A percentile compares a stretch with the other conserved stretches of the same genome.
Conservation (phyloP, 2,329 filamentous ascomycete genomes). For the Coniella vitis region DNA sequence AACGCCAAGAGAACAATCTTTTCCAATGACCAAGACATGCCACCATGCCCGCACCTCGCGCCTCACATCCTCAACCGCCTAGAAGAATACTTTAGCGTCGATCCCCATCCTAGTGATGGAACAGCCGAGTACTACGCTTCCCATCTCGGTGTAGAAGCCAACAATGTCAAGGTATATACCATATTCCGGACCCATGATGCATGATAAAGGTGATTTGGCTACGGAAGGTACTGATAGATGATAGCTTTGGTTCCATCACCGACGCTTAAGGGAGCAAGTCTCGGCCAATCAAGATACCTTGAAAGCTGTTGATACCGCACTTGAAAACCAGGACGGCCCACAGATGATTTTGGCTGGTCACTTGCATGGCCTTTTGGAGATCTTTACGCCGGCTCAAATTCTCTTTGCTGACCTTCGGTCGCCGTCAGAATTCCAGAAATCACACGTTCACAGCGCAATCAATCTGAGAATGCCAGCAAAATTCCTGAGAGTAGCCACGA, state of each 20-base stretch:
- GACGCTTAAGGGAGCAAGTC: slow-evolving; percentile 41
- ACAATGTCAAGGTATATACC: slow-evolving; percentile 40
- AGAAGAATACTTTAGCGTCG: slow-evolving; percentile 45
- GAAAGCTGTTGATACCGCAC: slow-evolving; percentile 30
- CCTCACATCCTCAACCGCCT: slow-evolving; percentile 43
- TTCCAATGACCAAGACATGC: slow-evolving; percentile 26
- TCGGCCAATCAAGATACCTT: slow-evolving; percentile 38
- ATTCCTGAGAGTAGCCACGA: slow-evolving; percentile 39
- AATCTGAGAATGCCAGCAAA: slow-evolving; percentile 44
- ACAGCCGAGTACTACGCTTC: slow-evolving; percentile 48
- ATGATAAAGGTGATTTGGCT: not conserved
- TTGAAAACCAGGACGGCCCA: slow-evolving; percentile 26
- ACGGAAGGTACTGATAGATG: not conserved
- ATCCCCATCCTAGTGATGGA: slow-evolving; percentile 41
- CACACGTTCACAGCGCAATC: slow-evolving; percentile 45
- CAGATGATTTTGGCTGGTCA: slow-evolving; percentile 46
- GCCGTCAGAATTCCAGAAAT: slow-evolving; percentile 38
- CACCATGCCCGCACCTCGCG: slow-evolving; percentile 39
- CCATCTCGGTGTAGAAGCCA: slow-evolving; percentile 44
- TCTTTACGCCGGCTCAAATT: slow-evolving; percentile 38
- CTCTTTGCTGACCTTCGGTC: slow-evolving; percentile 46
- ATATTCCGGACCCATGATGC: not conserved
- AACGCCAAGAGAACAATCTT: slow-evolving; percentile 34
- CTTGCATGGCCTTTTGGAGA: slow-evolving; percentile 43
- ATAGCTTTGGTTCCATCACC: slow-evolving; percentile 47